phyloP scores from a whole-genome alignment of 768 basidiomycete genomes.

The Leccinellum albellum region DNA sequence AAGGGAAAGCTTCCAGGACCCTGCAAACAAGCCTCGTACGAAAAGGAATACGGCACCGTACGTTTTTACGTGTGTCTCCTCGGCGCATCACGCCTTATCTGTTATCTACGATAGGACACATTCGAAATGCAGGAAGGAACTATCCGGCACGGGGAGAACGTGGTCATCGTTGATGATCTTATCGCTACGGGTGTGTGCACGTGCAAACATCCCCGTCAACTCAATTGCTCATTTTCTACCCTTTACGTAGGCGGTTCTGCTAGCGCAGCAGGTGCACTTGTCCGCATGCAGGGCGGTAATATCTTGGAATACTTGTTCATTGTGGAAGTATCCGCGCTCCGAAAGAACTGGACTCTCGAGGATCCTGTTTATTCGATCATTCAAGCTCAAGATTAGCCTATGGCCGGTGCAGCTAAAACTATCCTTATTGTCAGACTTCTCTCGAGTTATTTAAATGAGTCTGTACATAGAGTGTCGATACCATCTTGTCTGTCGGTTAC shows the following conservation, averaged over 20 bases:
- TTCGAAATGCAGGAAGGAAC: conserved; percentile 94
- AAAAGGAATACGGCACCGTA: conserved; percentile 92
- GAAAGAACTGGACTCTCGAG: conserved; percentile 63
- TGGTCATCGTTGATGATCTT: conserved; percentile 89
- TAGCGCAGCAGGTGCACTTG: conserved; percentile 85
- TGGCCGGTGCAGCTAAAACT: conserved; percentile 4
- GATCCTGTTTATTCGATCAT: conserved; percentile 89
- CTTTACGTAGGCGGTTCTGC: conserved; percentile 77
- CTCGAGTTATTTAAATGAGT: conserved; percentile 1
- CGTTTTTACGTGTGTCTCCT: conserved; percentile 23
- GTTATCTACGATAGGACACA: conserved; percentile 56
- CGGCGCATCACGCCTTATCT: neutral
- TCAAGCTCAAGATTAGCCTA: conserved; percentile 65
- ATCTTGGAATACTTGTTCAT: conserved; percentile 94
- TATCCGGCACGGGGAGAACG: conserved; percentile 77
- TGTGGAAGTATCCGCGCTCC: conserved; percentile 75
- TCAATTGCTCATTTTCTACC: conserved; percentile 5
- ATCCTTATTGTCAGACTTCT: conserved; percentile 16
- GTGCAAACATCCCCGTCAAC: neutral
- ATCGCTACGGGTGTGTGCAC: conserved; percentile 82
- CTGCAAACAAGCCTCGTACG: conserved; percentile 69
- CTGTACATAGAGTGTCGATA: conserved; percentile 1
- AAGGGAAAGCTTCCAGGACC: conserved; percentile 90
- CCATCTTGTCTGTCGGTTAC: neutral
- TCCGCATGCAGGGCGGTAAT: conserved; percentile 76